Conservation (phyloP, 2,329 filamentous ascomycete species). For the Coleophoma eucalyptorum region DNA sequence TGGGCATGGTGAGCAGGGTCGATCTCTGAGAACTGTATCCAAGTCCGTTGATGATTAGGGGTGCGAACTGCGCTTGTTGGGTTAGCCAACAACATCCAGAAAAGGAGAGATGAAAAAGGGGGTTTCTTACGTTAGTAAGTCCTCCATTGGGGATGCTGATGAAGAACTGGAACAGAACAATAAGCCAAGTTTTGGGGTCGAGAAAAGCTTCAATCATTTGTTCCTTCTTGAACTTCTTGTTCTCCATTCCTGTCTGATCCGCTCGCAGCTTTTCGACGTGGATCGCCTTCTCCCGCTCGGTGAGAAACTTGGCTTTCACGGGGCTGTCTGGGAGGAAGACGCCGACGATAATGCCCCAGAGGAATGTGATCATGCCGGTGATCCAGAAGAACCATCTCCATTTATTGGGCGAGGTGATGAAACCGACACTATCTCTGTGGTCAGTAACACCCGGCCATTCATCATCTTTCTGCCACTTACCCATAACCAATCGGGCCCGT, state of each 20-base stretch:
- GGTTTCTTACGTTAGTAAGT: constrained; percentile 7
- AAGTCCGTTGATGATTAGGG: constrained; percentile 31
- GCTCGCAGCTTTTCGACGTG: constrained; percentile 46
- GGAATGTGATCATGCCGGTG: constrained; percentile 19
- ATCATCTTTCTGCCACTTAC: neutral
- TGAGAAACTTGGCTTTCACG: constrained; percentile 37
- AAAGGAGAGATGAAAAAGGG: neutral
- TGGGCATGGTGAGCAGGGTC: constrained; percentile 53
- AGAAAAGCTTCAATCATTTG: constrained; percentile 46
- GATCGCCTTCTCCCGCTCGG: constrained; percentile 34
- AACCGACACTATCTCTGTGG: constrained; percentile 11
- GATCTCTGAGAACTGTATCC: constrained; percentile 29
- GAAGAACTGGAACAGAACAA: constrained; percentile 27
- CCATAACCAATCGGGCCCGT: constrained; percentile 23
- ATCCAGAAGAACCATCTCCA: constrained; percentile 20
- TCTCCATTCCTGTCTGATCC: constrained; percentile 52
- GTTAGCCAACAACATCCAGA: too few species aligned
- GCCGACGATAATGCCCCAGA: constrained; percentile 31
- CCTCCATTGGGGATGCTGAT: constrained; percentile 20
- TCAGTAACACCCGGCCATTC: neutral
- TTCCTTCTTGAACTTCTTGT: constrained; percentile 42
- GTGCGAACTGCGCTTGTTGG: constrained; percentile 5
- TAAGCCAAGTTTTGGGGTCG: constrained; percentile 32
- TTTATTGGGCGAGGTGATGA: constrained; percentile 13
- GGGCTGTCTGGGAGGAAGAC: constrained; percentile 45